A percentile compares a stretch with the other conserved stretches of the same genome.
Evolutionary conservation across 306 rosid species (phyloP).

Genomic region (Pachyrhizus erosus): DNA sequence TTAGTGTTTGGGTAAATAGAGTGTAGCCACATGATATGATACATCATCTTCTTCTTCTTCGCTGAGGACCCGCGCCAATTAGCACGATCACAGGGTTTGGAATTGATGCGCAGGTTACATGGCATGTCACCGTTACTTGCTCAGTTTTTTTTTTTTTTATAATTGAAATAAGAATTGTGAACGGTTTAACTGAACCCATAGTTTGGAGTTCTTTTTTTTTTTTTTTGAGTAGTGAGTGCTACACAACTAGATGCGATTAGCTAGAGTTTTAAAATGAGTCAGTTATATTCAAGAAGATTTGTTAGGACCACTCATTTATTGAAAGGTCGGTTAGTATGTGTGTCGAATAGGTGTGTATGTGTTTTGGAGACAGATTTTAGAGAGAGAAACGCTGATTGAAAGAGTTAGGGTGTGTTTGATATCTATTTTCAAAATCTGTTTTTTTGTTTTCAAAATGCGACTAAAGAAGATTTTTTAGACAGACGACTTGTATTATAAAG

Average conservation of each 20-base stretch:
- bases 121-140: neutral
- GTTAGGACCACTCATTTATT: neutral
- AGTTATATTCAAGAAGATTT: neutral
- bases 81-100: slow-evolving; percentile 3
- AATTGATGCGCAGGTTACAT: neutral
- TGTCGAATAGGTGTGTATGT: neutral
- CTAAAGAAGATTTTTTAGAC: too few species aligned
- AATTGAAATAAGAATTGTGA: neutral
- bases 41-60: neutral
- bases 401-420: neutral
- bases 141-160: neutral
- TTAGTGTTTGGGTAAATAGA: slow-evolving; percentile 20
- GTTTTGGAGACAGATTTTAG: slow-evolving; percentile 2
- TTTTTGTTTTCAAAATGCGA: too few species aligned
- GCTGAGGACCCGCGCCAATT: neutral
- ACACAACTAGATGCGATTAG: neutral
- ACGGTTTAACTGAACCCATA: neutral
- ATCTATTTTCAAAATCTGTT: too few species aligned
- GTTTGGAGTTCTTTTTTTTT: neutral
- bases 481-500: too few species aligned
- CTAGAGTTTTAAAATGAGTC: neutral
- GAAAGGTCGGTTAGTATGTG: neutral
- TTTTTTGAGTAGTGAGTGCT: neutral
- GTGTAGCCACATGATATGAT: slow-evolving; percentile 8
- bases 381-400: neutral